Percentiles rank a stretch among this genome's conserved stretches.
Conservation (phyloP, 2,329 filamentous ascomycete genomes). For the Madurella mycetomatis region DNA sequence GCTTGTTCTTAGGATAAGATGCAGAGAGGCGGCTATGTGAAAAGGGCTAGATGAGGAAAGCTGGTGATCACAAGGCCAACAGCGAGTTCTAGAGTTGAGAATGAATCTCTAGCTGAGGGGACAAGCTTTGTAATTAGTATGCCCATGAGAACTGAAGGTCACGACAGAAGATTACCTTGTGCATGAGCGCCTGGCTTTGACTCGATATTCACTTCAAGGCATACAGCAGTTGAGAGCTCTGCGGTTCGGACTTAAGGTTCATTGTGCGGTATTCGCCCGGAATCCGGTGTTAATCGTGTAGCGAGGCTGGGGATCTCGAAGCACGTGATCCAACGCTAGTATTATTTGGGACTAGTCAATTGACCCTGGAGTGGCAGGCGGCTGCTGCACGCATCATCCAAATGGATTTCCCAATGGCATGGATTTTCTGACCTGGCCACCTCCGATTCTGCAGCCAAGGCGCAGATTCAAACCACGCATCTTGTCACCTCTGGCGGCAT, state of each 20-base stretch:
- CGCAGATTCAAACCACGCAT: not conserved
- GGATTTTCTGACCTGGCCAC: slow-evolving; percentile 10
- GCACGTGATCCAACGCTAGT: slow-evolving; percentile 12
- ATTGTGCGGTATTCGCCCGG: not conserved
- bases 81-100: no score
- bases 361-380: slow-evolving; percentile 1
- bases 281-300: not conserved
- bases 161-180: no score
- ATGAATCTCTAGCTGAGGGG: no score
- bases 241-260: not conserved
- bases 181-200: no score
- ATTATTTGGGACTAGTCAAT: slow-evolving; percentile 5
- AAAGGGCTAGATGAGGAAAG: no score
- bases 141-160: no score
- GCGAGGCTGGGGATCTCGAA: not conserved
- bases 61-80: no score
- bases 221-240: no score
- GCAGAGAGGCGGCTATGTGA: no score
- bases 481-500: not conserved
- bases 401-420: slow-evolving; percentile 4
- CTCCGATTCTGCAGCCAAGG: not conserved
- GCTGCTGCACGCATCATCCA: slow-evolving; percentile 14
- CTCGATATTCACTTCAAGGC: no score
- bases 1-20: no score
- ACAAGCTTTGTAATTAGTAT: no score